These are phyloP conservation scores for Schoenoplectus tabernaemontani DNA, from an alignment of 202 grass and related monocot genomes.

Conservation along the genomic window DNA sequence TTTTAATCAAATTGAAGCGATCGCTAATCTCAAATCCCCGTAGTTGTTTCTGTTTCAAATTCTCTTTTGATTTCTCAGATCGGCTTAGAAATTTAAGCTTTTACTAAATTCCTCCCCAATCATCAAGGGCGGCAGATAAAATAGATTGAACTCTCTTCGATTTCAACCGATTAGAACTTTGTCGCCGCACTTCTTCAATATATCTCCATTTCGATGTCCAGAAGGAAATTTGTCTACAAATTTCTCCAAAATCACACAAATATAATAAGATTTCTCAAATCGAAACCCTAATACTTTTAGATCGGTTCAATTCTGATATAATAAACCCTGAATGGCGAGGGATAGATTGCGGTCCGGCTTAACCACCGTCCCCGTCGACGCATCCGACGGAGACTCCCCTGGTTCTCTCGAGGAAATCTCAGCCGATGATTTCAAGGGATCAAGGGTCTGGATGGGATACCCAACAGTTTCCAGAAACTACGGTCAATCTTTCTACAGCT, in stretches of 20 bases:
- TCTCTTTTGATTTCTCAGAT: constrained; percentile 18
- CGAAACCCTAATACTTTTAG: constrained; percentile 8
- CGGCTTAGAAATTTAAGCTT: background rate
- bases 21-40: background rate
- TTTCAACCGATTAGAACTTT: background rate
- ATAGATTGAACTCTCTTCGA: background rate
- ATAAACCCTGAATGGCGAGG: constrained; percentile 37
- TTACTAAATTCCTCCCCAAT: background rate
- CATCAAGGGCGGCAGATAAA: background rate
- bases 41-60: background rate
- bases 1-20: background rate
- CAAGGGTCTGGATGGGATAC: constrained; percentile 75
- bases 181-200: background rate
- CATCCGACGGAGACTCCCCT: constrained; percentile 56
- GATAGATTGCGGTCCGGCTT: constrained; percentile 47
- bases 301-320: background rate
- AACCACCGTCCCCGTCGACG: constrained; percentile 40
- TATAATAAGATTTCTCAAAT: background rate
- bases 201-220: background rate
- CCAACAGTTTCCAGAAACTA: constrained; percentile 67
- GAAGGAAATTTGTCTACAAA: background rate
- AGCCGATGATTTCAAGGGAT: constrained; percentile 62
- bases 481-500: constrained; percentile 56
- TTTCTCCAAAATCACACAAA: background rate
- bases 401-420: constrained; percentile 72